Percentiles rank a stretch among this genome's conserved stretches.
Conservation (phyloP, 1,139 yeast species). For the Saccharomyces hybrid region DNA sequence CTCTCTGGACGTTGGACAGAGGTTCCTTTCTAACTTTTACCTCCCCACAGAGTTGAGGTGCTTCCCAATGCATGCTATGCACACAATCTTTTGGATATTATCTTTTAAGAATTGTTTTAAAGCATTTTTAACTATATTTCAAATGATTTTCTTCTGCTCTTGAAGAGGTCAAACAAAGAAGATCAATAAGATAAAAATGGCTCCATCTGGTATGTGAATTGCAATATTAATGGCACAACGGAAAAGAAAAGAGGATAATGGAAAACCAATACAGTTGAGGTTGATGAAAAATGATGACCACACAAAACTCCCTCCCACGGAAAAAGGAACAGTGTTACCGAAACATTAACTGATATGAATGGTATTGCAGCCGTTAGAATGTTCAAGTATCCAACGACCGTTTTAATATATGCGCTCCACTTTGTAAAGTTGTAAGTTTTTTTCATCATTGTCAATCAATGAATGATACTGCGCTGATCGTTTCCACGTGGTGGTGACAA, state of each 20-base stretch:
- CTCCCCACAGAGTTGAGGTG: neutral
- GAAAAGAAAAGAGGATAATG: neutral
- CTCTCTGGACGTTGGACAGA: neutral
- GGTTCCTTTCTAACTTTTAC: neutral
- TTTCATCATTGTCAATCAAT: too few relatives aligned
- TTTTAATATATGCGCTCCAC: neutral
- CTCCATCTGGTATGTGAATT: slow-evolving; percentile 43
- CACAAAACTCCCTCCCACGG: neutral
- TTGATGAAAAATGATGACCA: neutral
- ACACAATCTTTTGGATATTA: neutral
- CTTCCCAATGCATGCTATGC: neutral
- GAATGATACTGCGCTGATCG: too few relatives aligned
- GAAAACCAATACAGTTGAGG: neutral
- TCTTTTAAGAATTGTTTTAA: neutral
- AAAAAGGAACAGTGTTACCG: neutral
- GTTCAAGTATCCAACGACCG: neutral
- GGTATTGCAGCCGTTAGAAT: neutral
- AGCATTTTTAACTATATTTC: neutral
- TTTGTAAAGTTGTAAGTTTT: too few relatives aligned
- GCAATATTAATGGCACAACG: neutral
- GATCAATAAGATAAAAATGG: slow-evolving; percentile 35
- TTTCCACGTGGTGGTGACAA: too few relatives aligned
- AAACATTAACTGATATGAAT: neutral
- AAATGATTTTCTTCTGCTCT: neutral
- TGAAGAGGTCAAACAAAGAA: neutral